Percentiles rank a stretch among this genome's conserved stretches.
phyloP scores from a whole-genome alignment of 176 grass and related monocot genomes.

The bread wheat (Triticum aestivum) region IWGSC_CS_RefSeq_v2.1 NC_057801.1:674541480-674541979 shows the following conservation, averaged over 20 bases:
- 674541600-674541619: constrained; percentile 57
- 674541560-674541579: constrained; percentile 97
- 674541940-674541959: constrained; percentile 2
- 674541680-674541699: not conserved
- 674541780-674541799: not conserved
- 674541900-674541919: constrained; percentile 87
- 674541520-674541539: constrained; percentile 26
- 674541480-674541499: constrained; percentile 21
- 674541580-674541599: constrained; percentile 97
- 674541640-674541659: constrained; percentile 2
- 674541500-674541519: constrained; percentile 10
- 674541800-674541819: constrained; percentile 20
- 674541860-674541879: constrained; percentile 96
- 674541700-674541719: not conserved
- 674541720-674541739: not conserved
- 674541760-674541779: constrained; percentile 5
- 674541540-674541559: constrained; percentile 99
- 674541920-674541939: not conserved
- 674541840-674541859: constrained; percentile 98
- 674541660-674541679: not conserved
- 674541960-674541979: constrained; percentile 27
- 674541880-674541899: constrained; percentile 94
- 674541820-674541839: constrained; percentile 60
- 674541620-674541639: constrained; percentile 7
- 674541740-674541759: constrained; percentile 6